Evolutionary conservation across 2,329 filamentous ascomycete genomes (phyloP), one percentile per base, ranked within the genome.

Genomic region (Ceratocystiopsis sp.): DNA sequence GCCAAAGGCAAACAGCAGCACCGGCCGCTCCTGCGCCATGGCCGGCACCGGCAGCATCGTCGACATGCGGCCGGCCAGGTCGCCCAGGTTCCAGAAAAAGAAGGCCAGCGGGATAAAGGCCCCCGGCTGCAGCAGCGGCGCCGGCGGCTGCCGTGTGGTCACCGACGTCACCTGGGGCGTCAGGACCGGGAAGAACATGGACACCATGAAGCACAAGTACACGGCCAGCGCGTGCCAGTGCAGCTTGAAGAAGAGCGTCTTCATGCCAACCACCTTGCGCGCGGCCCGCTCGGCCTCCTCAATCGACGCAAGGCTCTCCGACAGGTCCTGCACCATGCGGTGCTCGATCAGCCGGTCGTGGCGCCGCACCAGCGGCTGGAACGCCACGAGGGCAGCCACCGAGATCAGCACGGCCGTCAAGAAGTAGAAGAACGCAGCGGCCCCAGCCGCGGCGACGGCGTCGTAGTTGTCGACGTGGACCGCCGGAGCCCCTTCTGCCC

Each of bases 161-260:
- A 71, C 63, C 10, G 69, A 72, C 33, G 62, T 53, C 49, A 80
- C 79, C 59, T 80, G 75, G 45, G 70, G 64, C 0, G 91, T 96
- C 61, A 93, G 93, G 47, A 96, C 84, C 1, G 91, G 91, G 65
- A 87, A 96, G 57, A 91, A 78, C 89, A 98, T 96, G 41, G 87
- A 87, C 43, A 89, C 63, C 37, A 71, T 63, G 55, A 96, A 96
- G 55, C 80, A 86, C 49, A 87, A 57, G 53, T 84, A 85, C 14
- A 95, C 75, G 9, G 83, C 75, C n/a, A 69, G 65, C 0, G 84
- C 75, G 14, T 86, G 68, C 74, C 81, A 93, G 54, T 73, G 75
- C 38, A 96, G 72, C 59, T 93, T 93, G 47, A 65, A 64, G 53
- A 91, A 77, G 4, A 96, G 72, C 1, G 65, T 65, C 50, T 64